Base-by-base conservation (phyloP, 805 yeast genomes). In the Allodekkera sacchari region DNA sequence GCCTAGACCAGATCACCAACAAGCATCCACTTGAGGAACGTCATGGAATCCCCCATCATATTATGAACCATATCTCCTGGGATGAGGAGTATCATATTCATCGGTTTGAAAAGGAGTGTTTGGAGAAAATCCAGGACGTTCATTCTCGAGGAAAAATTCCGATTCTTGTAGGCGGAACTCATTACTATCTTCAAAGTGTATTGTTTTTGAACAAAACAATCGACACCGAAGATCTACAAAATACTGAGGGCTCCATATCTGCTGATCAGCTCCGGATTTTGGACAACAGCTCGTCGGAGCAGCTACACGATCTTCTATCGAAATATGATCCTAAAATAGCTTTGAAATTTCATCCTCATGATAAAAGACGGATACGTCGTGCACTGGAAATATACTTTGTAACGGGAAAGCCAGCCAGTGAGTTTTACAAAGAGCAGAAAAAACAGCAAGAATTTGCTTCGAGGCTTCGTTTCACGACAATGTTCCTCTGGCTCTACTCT, bases 131-230 rank as follows among this genome's bases (percentile, higher is more conserved):
- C 6, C 66, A 69, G 0, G 82, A 76, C 20, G 77, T 89, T 8
- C 79, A 77, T 37, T 34, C 51, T 0, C 51, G 81, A 14, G 83
- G 83, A 0, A 87, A 85, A 46, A 44, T 81, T 1, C 96, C 98
- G 0, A 82, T 92, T 3, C 53, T 92, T 0, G 92, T 92, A 2
- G 98, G 98, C 5, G 98, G 98, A 0, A 92, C 98, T 0, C 96
- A 88, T 50, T 92, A 92, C 53, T 92, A 92, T 51, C 61, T 85
- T 22, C 96, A 83, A 54, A 74, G 83, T 7, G 52, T 89, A 6
- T 50, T 84, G 7, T 83, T 88, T 50, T 64, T 70, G 24, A 83
- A 85, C 46, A 75, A 74, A 36, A 77, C 83, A 0, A 66, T 81
- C 6, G 23, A 26, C 12, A 12, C 13, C 57, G 2, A 28, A 18